Conservation (phyloP, 768 basidiomycete species). For the Auriculariales sp. region DNA sequence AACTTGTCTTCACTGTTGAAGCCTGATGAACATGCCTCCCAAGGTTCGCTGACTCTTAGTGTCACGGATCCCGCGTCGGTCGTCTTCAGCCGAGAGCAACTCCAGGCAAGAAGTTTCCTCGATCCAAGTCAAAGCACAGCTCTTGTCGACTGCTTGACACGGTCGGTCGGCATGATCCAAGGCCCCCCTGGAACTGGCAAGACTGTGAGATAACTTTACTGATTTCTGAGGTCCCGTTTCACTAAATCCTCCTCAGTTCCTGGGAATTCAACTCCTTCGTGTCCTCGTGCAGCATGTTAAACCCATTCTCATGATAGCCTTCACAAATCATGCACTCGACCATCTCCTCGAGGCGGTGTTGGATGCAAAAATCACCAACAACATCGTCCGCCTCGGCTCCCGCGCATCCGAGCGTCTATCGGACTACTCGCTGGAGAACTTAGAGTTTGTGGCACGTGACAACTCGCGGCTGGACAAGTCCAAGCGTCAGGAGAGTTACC, state of each 20-base stretch:
- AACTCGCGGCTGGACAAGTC: slow-evolving; percentile 25
- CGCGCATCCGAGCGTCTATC: slow-evolving; percentile 43
- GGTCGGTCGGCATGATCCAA: slow-evolving; percentile 56
- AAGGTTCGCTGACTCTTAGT: slow-evolving; percentile 23
- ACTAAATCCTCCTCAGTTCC: slow-evolving; percentile 33
- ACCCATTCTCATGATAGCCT: slow-evolving; percentile 45
- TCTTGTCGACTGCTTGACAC: slow-evolving; percentile 40
- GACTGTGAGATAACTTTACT: slow-evolving; percentile 14
- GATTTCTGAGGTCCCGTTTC: background rate
- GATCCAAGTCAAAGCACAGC: slow-evolving; percentile 64
- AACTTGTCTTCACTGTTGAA: slow-evolving; percentile 41
- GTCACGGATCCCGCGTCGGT: slow-evolving; percentile 29
- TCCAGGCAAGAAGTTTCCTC: slow-evolving; percentile 34
- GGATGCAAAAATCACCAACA: slow-evolving; percentile 45
- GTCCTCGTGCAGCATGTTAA: slow-evolving; percentile 40
- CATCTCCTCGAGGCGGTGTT: slow-evolving; percentile 53
- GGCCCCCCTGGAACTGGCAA: slow-evolving; percentile 76
- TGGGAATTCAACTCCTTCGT: slow-evolving; percentile 53
- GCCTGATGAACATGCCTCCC: slow-evolving; percentile 19
- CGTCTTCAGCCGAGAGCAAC: slow-evolving; percentile 27
- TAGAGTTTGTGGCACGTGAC: slow-evolving; percentile 30
- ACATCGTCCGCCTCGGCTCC: slow-evolving; percentile 54
- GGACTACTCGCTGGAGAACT: slow-evolving; percentile 41
- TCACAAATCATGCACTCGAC: slow-evolving; percentile 71
- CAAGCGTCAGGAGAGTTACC: no score